Evolutionary conservation across 306 rosid genomes (phyloP).

Genomic region (Glycine soja): DNA sequence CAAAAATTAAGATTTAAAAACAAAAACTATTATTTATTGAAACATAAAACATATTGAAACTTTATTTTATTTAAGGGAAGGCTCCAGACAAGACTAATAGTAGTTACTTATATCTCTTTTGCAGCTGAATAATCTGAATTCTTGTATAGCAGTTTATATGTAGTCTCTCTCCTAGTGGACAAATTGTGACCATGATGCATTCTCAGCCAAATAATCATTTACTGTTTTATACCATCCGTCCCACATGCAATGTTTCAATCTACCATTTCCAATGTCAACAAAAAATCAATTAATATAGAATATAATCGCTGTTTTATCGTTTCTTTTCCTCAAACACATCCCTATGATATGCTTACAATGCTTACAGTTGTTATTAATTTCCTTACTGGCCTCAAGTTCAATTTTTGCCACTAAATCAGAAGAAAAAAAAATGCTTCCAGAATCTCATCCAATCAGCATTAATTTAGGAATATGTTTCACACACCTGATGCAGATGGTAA

Average conservation of each 20-base stretch:
- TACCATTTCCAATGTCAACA: conserved; percentile 47
- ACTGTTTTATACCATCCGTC: conserved; percentile 43
- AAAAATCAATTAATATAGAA: conserved; percentile 35
- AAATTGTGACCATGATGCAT: conserved; percentile 57
- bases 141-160: conserved; percentile 40
- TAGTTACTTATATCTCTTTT: conserved; percentile 28
- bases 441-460: conserved; percentile 39
- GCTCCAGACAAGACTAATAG: conserved; percentile 14
- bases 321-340: conserved; percentile 47
- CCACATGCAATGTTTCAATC: conserved; percentile 71
- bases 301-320: conserved; percentile 41
- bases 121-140: conserved; percentile 34
- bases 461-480: conserved; percentile 42
- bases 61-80: not conserved
- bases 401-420: conserved; percentile 45
- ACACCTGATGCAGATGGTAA: conserved; percentile 49
- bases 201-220: conserved; percentile 40
- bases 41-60: conserved; percentile 5
- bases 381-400: conserved; percentile 47
- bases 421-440: conserved; percentile 32
- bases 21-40: not conserved
- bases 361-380: conserved; percentile 41
- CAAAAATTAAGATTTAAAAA: not conserved
- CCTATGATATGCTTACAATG: conserved; percentile 57
- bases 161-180: conserved; percentile 51